Base-by-base conservation (phyloP, 805 yeast genomes). In the Teunomyces lycoperdinae region DNA sequence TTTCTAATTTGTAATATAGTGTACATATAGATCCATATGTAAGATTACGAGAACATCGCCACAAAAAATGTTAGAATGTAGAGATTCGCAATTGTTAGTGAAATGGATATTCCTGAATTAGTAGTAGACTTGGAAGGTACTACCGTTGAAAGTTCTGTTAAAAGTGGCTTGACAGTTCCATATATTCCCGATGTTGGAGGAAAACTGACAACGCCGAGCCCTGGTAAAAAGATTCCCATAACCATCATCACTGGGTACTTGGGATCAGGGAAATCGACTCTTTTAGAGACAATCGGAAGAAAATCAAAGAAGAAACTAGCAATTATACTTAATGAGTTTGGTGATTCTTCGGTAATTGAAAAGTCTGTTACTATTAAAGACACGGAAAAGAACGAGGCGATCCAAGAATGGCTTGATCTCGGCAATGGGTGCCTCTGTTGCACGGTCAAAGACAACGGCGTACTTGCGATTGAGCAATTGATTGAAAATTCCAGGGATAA, bases 361-460 rank as follows among this genome's bases (percentile, higher is more conserved):
- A 87, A 87, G 62, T 79, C 95, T 1, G 76, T 94, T 48, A 86
- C 95, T 0, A 83, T 92, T 8, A 71, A 76, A 47, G 79, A 77
- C 29, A 74, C 78, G 7, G 73, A 72, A 7, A 69, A 74, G 3
- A 60, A 62, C 31, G 64, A 63, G 17, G 70, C 82, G 2, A 85
- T 87, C 44, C 88, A 90, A 58, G 97, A 94, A 60, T 94, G 99
- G 99, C 74, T 94, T 2, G 99, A 94, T 63, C 71, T 94, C 30
- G 98, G 97, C 1, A 94, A 94, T 61, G 99, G 99, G 1, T 94
- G 99, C 65, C 74, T 94, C 34, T 94, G 99, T 63, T 94, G 99
- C 61, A 88, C 98, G 0, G 96, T 95, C 30, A 90, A 89, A 62
- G 97, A 91, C 63, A 87, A 84, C 47, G 99, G 99, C 4, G 97